phyloP scores from a whole-genome alignment of 805 yeast genomes.

The Monosporozyma unispora region DNA sequence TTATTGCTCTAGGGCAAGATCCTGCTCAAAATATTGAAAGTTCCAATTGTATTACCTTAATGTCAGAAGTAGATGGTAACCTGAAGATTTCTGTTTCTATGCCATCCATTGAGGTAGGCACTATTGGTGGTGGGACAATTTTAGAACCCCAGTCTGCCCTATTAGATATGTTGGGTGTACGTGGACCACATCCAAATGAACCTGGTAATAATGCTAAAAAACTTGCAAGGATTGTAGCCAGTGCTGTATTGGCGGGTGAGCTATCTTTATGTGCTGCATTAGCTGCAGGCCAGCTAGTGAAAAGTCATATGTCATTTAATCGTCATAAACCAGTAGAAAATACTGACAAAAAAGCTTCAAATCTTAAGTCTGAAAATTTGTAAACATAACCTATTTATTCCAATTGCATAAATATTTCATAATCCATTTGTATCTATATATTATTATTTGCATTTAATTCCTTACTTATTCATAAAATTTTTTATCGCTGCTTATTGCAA shows the following conservation, averaged over 20 bases:
- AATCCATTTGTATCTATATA: not conserved
- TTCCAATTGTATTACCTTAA: conserved; percentile 92
- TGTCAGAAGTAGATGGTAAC: conserved; percentile 77
- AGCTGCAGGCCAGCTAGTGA: conserved; percentile 97
- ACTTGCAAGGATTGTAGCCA: conserved; percentile 85
- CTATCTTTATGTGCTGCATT: conserved; percentile 89
- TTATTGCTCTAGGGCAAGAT: conserved; percentile 94
- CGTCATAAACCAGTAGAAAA: conserved; percentile 41
- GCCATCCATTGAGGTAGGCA: conserved; percentile 99
- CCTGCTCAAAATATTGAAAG: conserved; percentile 99
- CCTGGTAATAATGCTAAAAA: conserved; percentile 96
- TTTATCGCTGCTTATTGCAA: conserved; percentile 11
- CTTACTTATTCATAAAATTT: not conserved
- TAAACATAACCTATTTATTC: not conserved
- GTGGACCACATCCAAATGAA: conserved; percentile 87
- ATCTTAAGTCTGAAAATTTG: not conserved
- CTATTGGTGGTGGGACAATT: conserved; percentile 98
- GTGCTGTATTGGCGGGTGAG: conserved; percentile 94
- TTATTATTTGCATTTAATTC: not conserved
- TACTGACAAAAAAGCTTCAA: not conserved
- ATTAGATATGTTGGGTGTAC: conserved; percentile 88
- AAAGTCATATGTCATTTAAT: conserved; percentile 94
- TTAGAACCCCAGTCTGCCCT: conserved; percentile 95
- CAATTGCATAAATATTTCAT: not conserved
- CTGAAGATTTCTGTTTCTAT: conserved; percentile 90